phyloP scores from a whole-genome alignment of 192 early-diverging fungal genomes.

The Spinellus fusiger region DNA sequence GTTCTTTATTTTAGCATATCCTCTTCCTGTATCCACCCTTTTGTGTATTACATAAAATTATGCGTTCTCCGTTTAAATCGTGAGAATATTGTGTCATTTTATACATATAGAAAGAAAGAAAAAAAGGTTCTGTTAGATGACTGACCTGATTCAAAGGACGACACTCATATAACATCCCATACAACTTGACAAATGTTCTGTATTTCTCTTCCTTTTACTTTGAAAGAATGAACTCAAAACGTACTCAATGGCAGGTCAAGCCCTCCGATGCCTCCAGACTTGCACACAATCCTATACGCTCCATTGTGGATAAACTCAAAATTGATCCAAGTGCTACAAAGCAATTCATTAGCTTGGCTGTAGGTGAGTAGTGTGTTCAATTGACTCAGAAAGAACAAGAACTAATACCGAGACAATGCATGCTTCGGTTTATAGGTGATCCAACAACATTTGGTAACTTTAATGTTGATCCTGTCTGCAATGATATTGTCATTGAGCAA shows the following conservation, averaged over 20 bases:
- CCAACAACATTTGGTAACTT: conserved; percentile 91
- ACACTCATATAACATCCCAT: too few species aligned
- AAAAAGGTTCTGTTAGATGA: too few species aligned
- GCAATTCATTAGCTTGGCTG: conserved; percentile 60
- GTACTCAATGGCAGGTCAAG: conserved; percentile 40
- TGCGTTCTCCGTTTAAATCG: too few species aligned
- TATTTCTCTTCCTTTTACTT: too few species aligned
- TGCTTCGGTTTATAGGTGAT: conserved; percentile 51
- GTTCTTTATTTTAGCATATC: too few species aligned
- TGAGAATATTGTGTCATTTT: too few species aligned
- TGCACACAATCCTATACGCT: conserved; percentile 84
- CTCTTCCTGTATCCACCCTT: too few species aligned
- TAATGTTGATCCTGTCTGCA: conserved; percentile 61
- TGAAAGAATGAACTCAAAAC: conserved; percentile 15
- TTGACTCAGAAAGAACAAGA: neutral
- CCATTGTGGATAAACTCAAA: conserved; percentile 75
- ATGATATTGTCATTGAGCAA: conserved; percentile 67
- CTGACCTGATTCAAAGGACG: too few species aligned
- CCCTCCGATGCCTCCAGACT: conserved; percentile 63
- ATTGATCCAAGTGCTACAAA: conserved; percentile 53
- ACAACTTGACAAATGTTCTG: too few species aligned
- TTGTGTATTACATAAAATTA: too few species aligned
- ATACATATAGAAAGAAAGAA: too few species aligned
- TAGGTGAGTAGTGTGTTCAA: conserved; percentile 28
- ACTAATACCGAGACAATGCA: conserved; percentile 4